Evolutionary conservation across 768 basidiomycete genomes (phyloP).

Genomic region (Multifurca ochricompacta): DNA sequence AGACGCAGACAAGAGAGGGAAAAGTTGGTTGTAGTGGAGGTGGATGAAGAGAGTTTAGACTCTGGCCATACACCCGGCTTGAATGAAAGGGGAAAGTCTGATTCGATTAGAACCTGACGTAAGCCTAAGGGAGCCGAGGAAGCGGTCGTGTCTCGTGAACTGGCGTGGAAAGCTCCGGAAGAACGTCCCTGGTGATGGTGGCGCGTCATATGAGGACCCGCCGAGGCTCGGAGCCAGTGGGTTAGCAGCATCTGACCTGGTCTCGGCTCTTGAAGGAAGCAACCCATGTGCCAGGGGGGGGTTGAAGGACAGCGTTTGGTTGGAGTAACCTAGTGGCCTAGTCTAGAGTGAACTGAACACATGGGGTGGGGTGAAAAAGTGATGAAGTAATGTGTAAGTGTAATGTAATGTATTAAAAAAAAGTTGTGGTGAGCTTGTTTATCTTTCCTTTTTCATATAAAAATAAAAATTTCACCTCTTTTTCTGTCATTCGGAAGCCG

Average conservation of each 20-base stretch:
- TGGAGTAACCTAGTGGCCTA: background rate
- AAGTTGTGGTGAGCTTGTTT: too few relatives aligned
- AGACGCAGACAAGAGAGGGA: conserved; percentile 1
- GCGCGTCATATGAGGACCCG: conserved; percentile 17
- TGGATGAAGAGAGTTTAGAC: conserved; percentile 19
- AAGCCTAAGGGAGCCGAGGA: conserved; percentile 8
- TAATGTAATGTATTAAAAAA: too few relatives aligned
- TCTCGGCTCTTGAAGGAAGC: conserved; percentile 9
- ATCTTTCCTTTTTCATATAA: too few relatives aligned
- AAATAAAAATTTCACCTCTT: too few relatives aligned
- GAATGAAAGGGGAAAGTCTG: conserved; percentile 4
- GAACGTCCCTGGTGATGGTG: conserved; percentile 16
- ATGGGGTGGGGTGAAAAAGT: conserved; percentile 3
- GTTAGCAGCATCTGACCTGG: conserved; percentile 15
- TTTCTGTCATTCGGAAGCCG: background rate
- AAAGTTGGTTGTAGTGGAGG: background rate
- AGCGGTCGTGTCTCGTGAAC: conserved; percentile 12
- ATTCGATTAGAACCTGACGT: conserved; percentile 15
- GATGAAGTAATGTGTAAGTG: too few relatives aligned
- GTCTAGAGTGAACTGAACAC: background rate
- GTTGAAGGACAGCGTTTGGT: background rate
- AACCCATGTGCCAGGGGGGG: conserved; percentile 14
- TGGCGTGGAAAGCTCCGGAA: conserved; percentile 12
- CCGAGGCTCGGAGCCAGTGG: conserved; percentile 11
- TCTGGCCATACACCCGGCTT: conserved; percentile 9